A percentile compares a stretch with the other conserved stretches of the same genome.
These are phyloP conservation scores for Botrytis sinoallii DNA, from an alignment of 2,329 filamentous ascomycete genomes.

Conservation along the genomic window DNA sequence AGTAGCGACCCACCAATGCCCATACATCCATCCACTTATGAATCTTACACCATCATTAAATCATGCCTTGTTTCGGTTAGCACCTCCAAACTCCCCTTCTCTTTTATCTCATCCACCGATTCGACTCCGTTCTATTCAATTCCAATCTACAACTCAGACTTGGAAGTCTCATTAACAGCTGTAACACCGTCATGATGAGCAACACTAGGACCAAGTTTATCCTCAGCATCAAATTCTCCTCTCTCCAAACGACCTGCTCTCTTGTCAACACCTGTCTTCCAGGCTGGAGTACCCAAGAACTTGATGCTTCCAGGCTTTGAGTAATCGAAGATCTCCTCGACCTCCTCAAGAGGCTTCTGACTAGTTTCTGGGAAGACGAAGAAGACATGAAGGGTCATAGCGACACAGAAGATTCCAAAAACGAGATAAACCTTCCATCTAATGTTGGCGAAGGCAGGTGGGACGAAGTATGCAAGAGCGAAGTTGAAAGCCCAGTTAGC, in stretches of 20 bases:
- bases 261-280: slow-evolving; percentile 34
- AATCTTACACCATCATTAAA: slow-evolving; percentile 4
- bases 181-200: slow-evolving; percentile 6
- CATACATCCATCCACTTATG: background rate
- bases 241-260: slow-evolving; percentile 28
- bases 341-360: slow-evolving; percentile 54
- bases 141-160: slow-evolving; percentile 1
- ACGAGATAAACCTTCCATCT: slow-evolving; percentile 52
- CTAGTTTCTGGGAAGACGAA: slow-evolving; percentile 57
- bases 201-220: slow-evolving; percentile 27
- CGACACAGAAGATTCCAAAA: slow-evolving; percentile 51
- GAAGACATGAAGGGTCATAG: slow-evolving; percentile 50
- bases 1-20: background rate
- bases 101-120: background rate
- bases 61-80: background rate
- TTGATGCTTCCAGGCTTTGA: slow-evolving; percentile 37
- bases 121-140: no score
- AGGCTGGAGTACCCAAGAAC: slow-evolving; percentile 33
- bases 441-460: slow-evolving; percentile 45
- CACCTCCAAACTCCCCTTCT: background rate
- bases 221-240: slow-evolving; percentile 34
- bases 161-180: slow-evolving; percentile 12
- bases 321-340: slow-evolving; percentile 46
- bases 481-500: slow-evolving; percentile 52
- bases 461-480: slow-evolving; percentile 49